Evolutionary conservation across 2,329 filamentous ascomycete species (phyloP), one percentile per base, ranked within the genome.

Genomic region (Lecanicillium sp.): DNA sequence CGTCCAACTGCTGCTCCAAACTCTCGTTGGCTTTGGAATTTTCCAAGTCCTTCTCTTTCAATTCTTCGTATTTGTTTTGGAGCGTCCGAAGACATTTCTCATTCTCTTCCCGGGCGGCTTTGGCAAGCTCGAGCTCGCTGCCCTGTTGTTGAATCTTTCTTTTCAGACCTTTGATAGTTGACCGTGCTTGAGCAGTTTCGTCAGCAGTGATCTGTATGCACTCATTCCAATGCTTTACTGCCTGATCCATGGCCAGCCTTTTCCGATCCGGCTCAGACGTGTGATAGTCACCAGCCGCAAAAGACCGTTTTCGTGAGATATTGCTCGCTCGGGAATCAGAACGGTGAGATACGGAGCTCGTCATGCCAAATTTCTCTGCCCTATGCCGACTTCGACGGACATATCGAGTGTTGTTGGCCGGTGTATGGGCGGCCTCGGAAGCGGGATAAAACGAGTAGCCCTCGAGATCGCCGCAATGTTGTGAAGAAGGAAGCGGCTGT

Each of bases 91-190:
- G 21, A 24, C 17, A 21, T 3, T n/a, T 23, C 5, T 14, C 17
- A 6, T 29, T 15, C 6, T 15, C 23, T 29, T 41, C 4, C 9
- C 35, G 12, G 12, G 45, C 37, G 15, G 56, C 43, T n/a, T 58
- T 56, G 10, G 60, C 58, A 5, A 55, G 47, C 11, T 51, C 42
- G 1, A 67, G 32, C 8, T 61, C 55, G 2, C 56, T 51, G 4
- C 47, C 27, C 11, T 50, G 48, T 1, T 42, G 27, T 6, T 36
- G 32, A 4, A 55, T 20, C 4, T 44, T 29, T 2, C 44, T 21
- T 2, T 52, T 46, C 2, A 53, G 32, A 3, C 37, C 40, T 3
- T 40, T n/a, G 21, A 54, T 46, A 9, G 49, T 37, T 26, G 36
- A 43, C 3, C 55, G 55, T n/a, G 51, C 51, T 42, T 36, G 27